Percentiles rank a stretch among this genome's conserved stretches.
phyloP scores from a whole-genome alignment of 129 eudicot genomes.

The Helianthus tuberosus region DNA sequence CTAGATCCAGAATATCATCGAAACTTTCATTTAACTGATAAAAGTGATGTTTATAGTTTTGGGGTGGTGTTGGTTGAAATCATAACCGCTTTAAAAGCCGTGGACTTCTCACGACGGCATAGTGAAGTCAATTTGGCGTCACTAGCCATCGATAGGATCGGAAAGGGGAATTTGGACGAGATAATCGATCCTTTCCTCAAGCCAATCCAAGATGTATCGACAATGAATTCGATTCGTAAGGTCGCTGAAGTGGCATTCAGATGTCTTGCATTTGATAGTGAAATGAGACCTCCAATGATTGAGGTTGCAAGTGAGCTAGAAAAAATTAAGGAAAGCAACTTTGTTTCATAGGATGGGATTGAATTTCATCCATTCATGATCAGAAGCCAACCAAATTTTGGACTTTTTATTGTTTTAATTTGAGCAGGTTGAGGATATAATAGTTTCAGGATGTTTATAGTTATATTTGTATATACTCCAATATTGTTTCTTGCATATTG shows the following conservation, averaged over 20 bases:
- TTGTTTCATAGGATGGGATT: conserved; percentile 16
- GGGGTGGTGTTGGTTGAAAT: conserved; percentile 82
- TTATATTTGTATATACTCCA: too few species aligned
- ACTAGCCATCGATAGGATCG: conserved; percentile 70
- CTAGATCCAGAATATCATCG: conserved; percentile 84
- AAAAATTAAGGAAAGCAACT: conserved; percentile 46
- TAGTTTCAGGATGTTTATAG: too few species aligned
- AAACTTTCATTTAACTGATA: conserved; percentile 65
- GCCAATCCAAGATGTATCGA: conserved; percentile 35
- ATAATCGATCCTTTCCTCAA: conserved; percentile 60
- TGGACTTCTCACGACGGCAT: conserved; percentile 59
- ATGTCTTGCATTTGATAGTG: conserved; percentile 66
- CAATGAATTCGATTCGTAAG: conserved; percentile 44
- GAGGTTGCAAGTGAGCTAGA: conserved; percentile 67
- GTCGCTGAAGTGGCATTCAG: conserved; percentile 80
- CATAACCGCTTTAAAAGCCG: conserved; percentile 60
- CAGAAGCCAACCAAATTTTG: conserved; percentile 29
- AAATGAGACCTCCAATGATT: conserved; percentile 74
- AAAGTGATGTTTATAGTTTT: conserved; percentile 81
- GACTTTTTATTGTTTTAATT: too few species aligned
- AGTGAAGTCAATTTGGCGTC: conserved; percentile 59
- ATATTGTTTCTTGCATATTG: too few species aligned
- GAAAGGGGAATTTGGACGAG: conserved; percentile 60
- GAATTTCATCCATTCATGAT: conserved; percentile 24
- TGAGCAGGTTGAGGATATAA: too few species aligned